phyloP scores from a whole-genome alignment of 2,329 filamentous ascomycete species.

The Claviceps fusiformis region DNA sequence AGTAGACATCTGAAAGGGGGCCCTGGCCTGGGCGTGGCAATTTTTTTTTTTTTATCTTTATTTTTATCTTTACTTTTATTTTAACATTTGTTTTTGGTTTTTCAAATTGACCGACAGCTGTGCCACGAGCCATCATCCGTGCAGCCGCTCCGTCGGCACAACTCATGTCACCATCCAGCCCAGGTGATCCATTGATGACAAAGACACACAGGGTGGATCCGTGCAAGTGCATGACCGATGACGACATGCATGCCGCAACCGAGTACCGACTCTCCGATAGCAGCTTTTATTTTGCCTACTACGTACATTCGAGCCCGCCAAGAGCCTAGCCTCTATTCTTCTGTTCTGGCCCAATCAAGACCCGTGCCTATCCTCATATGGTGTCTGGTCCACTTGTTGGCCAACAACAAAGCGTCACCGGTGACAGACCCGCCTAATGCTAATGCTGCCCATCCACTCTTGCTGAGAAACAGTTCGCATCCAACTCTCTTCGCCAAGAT shows the following conservation, averaged over 20 bases:
- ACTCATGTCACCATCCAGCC: no score
- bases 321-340: neutral
- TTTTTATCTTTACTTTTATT: no score
- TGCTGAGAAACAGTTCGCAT: neutral
- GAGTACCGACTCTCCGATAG: neutral
- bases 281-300: neutral
- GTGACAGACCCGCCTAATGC: neutral
- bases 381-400: no score
- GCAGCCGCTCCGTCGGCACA: no score
- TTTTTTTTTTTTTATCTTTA: neutral
- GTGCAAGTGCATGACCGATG: neutral
- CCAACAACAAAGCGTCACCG: neutral
- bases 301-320: no score
- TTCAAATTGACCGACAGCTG: no score
- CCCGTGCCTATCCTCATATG: neutral
- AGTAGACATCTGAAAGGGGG: neutral
- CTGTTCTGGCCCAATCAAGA: neutral
- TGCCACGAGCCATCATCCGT: no score
- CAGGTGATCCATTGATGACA: no score
- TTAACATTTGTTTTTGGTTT: no score
- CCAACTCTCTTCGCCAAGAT: neutral
- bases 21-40: neutral
- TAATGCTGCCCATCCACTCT: neutral
- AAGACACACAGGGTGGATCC: neutral
- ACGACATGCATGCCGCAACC: neutral